Conservation (phyloP, 2,329 filamentous ascomycete genomes). For the Alternaria alternata region DNA sequence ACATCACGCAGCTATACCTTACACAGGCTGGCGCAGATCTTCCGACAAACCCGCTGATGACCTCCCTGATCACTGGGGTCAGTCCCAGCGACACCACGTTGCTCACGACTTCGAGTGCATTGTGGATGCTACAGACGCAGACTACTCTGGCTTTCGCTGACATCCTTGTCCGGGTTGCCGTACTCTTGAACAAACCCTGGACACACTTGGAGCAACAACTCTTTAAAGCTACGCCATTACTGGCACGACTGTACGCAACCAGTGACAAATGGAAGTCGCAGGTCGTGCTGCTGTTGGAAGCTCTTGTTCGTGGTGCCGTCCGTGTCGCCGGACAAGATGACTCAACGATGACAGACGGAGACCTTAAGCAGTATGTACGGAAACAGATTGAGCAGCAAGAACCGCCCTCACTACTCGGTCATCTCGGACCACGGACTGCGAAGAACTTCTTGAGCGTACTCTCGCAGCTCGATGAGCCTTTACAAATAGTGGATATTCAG, state of each 20-base stretch:
- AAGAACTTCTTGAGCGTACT: slow-evolving; percentile 84
- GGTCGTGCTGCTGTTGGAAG: slow-evolving; percentile 74
- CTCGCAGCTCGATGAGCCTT: slow-evolving; percentile 77
- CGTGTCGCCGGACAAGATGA: slow-evolving; percentile 56
- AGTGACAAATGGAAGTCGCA: slow-evolving; percentile 71
- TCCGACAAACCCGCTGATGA: slow-evolving; percentile 78
- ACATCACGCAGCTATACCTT: slow-evolving; percentile 79
- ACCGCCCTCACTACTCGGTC: slow-evolving; percentile 91
- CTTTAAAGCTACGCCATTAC: slow-evolving; percentile 79
- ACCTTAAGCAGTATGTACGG: slow-evolving; percentile 6
- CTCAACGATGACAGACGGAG: slow-evolving; percentile 11
- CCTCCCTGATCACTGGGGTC: slow-evolving; percentile 68
- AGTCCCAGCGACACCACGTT: slow-evolving; percentile 52
- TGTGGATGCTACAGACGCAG: slow-evolving; percentile 68
- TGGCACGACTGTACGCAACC: slow-evolving; percentile 78
- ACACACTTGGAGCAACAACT: slow-evolving; percentile 77
- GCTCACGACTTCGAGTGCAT: slow-evolving; percentile 47
- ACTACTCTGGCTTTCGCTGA: slow-evolving; percentile 72
- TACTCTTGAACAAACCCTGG: slow-evolving; percentile 68
- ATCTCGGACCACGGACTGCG: slow-evolving; percentile 82
- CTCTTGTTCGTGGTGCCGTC: slow-evolving; percentile 74
- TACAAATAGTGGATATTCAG: slow-evolving; percentile 70
- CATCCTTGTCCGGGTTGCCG: slow-evolving; percentile 74
- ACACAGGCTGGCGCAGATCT: slow-evolving; percentile 73
- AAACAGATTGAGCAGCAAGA: slow-evolving; percentile 57